These are phyloP conservation scores for Saccharum hybrid DNA, from an alignment of 202 grass and related monocot genomes.

Conservation along the genomic window DNA sequence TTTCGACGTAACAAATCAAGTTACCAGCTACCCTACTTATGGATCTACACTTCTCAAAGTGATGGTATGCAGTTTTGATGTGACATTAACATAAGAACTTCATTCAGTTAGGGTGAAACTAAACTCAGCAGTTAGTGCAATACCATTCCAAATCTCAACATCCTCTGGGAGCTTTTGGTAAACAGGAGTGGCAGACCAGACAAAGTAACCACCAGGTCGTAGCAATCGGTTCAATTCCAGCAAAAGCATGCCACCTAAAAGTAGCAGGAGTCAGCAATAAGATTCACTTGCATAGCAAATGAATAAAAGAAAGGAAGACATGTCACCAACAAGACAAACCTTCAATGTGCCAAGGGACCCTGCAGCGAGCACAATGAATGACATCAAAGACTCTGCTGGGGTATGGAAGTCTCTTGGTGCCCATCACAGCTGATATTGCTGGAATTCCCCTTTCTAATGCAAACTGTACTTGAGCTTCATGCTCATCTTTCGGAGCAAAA, in stretches of 20 bases:
- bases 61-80: neutral
- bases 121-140: neutral
- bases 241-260: conserved; percentile 90
- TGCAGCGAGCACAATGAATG: conserved; percentile 91
- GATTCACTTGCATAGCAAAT: conserved; percentile 29
- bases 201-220: conserved; percentile 95
- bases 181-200: conserved; percentile 98
- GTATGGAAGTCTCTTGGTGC: conserved; percentile 95
- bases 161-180: conserved; percentile 87
- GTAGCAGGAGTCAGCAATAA: conserved; percentile 24
- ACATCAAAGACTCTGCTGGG: conserved; percentile 89
- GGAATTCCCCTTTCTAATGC: conserved; percentile 97
- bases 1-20: neutral
- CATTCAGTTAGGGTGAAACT: conserved; percentile 8
- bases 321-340: conserved; percentile 56
- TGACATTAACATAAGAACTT: conserved; percentile 5
- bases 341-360: conserved; percentile 99
- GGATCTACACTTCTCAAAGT: conserved; percentile 8
- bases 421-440: conserved; percentile 99
- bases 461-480: conserved; percentile 99
- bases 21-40: conserved; percentile 17
- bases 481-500: conserved; percentile 99
- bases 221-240: conserved; percentile 92
- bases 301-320: conserved; percentile 23
- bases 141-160: conserved; percentile 95